Evolutionary conservation across 495 filamentous ascomycete genomes (phyloP), one percentile per base, ranked within the genome.

Genomic region (Neurospora intermedia): DNA sequence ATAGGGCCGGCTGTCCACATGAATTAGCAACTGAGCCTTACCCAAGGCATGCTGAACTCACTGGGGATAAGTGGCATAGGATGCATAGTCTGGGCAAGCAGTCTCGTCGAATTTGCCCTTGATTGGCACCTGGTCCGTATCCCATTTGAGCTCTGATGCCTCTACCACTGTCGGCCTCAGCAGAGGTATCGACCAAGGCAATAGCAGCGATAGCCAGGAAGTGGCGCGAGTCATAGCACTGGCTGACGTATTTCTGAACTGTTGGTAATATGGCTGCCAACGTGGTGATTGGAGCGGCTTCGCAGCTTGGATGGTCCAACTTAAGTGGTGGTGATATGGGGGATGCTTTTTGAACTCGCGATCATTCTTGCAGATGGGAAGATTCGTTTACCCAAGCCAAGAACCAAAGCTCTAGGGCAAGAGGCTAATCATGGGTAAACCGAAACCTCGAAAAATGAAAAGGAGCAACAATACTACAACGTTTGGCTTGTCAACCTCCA

Each of bases 1-100:
- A 73, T 90, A 89, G 13, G 96, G 95, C 40, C 84, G 85, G 79
- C 92, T 94, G 3, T 69, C 10, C n/a, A 43, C 3, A 6, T 38
- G 10, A 9, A 20, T 16, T 23, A 38, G 20, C 39, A 40, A 45
- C 20, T 16, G 40, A 10, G 27, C 38, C 11, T 45, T 42, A 62
- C 8, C 31, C 31, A 43, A 20, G 16, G 8, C 0, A n/a, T 6
- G 35, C 3, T 35, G 10, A 4, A 80, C 81, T 75, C 70, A 83
- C 82, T 88, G 87, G 0, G 81, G 79, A 73, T 83, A 83, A 23
- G 83, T 74, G 15, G 87, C 81, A 74, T 88, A 89, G 35, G 78
- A 78, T 9, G 82, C 82, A 74, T 89, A 89, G 75, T 89, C 84
- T 0, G 87, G 87, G 76, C 87, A 89, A 18, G 84, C 84, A 46